Percentiles rank a stretch among this genome's conserved stretches.
Conservation (phyloP, 2,329 filamentous ascomycete genomes). For the Ophiosphaerella narmari region DNA sequence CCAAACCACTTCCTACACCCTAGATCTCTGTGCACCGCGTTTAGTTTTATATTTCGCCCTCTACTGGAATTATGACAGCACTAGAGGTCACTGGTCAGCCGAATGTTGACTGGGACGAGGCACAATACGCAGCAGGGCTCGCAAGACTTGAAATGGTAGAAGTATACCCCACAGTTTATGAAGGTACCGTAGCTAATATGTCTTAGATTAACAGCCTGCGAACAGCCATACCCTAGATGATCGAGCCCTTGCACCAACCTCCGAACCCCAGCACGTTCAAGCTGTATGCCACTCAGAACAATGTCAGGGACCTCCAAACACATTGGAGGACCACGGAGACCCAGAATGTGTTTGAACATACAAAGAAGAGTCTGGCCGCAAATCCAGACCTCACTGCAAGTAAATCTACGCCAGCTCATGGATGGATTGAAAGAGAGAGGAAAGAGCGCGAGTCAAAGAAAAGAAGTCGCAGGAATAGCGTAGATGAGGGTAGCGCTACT, state of each 20-base stretch:
- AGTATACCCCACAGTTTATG: neutral
- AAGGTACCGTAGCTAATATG: constrained; percentile 5
- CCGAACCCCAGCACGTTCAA: constrained; percentile 42
- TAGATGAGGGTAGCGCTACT: constrained; percentile 9
- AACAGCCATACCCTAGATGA: constrained; percentile 49
- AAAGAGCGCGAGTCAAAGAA: constrained; percentile 23
- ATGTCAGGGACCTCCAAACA: constrained; percentile 44
- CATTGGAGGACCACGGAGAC: constrained; percentile 46
- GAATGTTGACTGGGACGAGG: constrained; percentile 44
- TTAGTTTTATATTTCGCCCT: neutral
- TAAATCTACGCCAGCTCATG: constrained; percentile 41
- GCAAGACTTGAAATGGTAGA: constrained; percentile 52
- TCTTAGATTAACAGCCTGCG: constrained; percentile 50
- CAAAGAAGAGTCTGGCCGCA: constrained; percentile 41
- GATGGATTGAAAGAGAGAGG: constrained; percentile 43
- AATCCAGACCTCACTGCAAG: constrained; percentile 46
- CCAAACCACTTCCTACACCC: neutral
- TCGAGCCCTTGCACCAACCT: constrained; percentile 45
- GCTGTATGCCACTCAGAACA: constrained; percentile 44
- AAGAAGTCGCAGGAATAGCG: constrained; percentile 7
- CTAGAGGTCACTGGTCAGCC: constrained; percentile 18
- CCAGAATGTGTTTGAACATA: constrained; percentile 41
- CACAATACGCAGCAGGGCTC: constrained; percentile 49
- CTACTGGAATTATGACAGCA: constrained; percentile 17
- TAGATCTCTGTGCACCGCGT: neutral